Evolutionary conservation across 257 asterid species (phyloP), one percentile per base, ranked within the genome.

Genomic region (Craterostigma plantagineum): DNA sequence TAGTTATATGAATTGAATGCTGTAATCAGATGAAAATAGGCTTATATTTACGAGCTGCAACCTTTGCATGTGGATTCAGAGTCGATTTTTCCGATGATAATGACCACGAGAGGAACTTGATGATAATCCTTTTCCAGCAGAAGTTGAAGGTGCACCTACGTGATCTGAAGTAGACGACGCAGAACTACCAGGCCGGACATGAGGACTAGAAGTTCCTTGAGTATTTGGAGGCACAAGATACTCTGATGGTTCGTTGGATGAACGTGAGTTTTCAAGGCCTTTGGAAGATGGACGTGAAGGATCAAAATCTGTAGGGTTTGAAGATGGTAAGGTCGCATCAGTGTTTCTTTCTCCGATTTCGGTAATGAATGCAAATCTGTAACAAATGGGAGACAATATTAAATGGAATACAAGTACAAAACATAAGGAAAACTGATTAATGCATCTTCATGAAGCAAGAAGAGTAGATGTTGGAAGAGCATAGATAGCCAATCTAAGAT

Each of bases 51-150:
- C 33, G 39, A 2, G 38, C 23, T 44, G 56, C 45, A 52, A 83
- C 99, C 95, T 90, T 90, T 52, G 99, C 96, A 60, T 79, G 51
- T 45, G 99, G 99, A 59, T 90, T 90, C 45, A 90, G 59, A 5
- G 75, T 63, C 38, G 96, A 83, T 65, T 80, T 90, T 60, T 90
- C 99, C 17, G 94, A 83, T 42, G 96, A 56, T 55, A 83, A 52
- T 7, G 99, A 67, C 86, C 70, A 56, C 70, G 66, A 18, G 96
- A 83, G 46, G 99, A 83, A 65, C 75, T 77, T 18, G 91, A 63
- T 42, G 98, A 82, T 59, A 79, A 62, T 51, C 84, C 87, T 60
- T 67, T 71, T 56, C 71, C 72, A 49, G 78, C 69, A 57, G 81
- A 78, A 46, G 84, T 73, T 42, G 79, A 73, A 53, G 73, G 59